A percentile compares a stretch with the other conserved stretches of the same genome.
Evolutionary conservation across 805 yeast species (phyloP).

Genomic region (Torulaspora delbrueckii): DNA sequence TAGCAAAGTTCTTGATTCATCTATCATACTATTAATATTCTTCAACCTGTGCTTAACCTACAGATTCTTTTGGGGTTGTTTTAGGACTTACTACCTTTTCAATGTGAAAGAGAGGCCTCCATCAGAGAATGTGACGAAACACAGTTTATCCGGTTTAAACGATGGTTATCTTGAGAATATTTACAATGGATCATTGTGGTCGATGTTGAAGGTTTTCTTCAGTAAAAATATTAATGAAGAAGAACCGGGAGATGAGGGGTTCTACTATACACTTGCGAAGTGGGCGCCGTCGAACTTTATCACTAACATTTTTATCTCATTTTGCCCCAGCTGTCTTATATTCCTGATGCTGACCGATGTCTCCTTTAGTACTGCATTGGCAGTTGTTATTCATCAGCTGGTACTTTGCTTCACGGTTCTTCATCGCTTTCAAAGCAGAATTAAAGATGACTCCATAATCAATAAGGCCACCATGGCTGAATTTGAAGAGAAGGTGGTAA

Average conservation of each 20-base stretch:
- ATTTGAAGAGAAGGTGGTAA: slow-evolving; percentile 56
- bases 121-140: slow-evolving; percentile 21
- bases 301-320: slow-evolving; percentile 46
- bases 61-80: slow-evolving; percentile 20
- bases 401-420: slow-evolving; percentile 39
- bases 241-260: slow-evolving; percentile 24
- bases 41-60: slow-evolving; percentile 17
- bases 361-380: slow-evolving; percentile 36
- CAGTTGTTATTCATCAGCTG: slow-evolving; percentile 37
- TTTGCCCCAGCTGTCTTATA: slow-evolving; percentile 53
- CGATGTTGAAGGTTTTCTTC: slow-evolving; percentile 19
- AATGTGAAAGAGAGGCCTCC: slow-evolving; percentile 12
- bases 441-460: slow-evolving; percentile 56
- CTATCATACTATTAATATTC: slow-evolving; percentile 10
- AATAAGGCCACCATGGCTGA: slow-evolving; percentile 59
- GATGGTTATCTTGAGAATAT: slow-evolving; percentile 20
- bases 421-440: slow-evolving; percentile 42
- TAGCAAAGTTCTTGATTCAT: slow-evolving; percentile 11
- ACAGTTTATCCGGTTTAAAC: slow-evolving; percentile 19
- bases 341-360: slow-evolving; percentile 40
- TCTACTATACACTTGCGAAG: slow-evolving; percentile 52
- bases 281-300: slow-evolving; percentile 67
- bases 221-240: slow-evolving; percentile 2
- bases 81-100: slow-evolving; percentile 24
- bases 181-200: slow-evolving; percentile 21